Evolutionary conservation across 2,329 filamentous ascomycete species (phyloP), one percentile per base, ranked within the genome.

Genomic region (Aspergillus ochraceus): DNA sequence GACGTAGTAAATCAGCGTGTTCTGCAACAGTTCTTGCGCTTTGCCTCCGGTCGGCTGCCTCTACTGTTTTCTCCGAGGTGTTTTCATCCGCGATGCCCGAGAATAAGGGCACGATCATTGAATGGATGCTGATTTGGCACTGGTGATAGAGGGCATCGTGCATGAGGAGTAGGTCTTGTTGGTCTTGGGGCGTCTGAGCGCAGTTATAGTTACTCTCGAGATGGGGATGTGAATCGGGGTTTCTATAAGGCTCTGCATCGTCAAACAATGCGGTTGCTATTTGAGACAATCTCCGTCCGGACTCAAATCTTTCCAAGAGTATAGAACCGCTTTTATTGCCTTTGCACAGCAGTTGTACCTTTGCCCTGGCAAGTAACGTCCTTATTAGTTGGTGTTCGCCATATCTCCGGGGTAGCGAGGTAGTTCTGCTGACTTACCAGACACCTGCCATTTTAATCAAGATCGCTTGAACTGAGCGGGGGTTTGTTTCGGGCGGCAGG

Each of bases 31-130:
- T 47, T 42, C 29, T 36, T 6, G 52, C 52, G 20, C 39, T 54
- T 45, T 29, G 9, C 26, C 45, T 32, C 30, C 11, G 30, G 9
- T 32, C 20, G 11, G 46, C 52, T 29, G 22, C 29, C 6, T 54
- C 52, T 47, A 54, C 29, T 8, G 14, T 22, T 47, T 22, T 22
- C 22, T 22, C 22, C 22, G 22, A 22, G 22, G 36, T 20, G 6
- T 22, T 22, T 4, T 29, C 52, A 47, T 6, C 17, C 14, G 22
- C 17, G 6, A 26, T 30, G 6, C 52, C 52, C 29, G 52, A 45
- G 46, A 54, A 54, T 46, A 54, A n/a, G 24, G 52, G 52, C 14
- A 54, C 39, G 14, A 46, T 14, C 24, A 54, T 54, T 26, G 42
- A 54, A 22, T 54, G 52, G 20, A 54, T 20, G 20, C 36, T 47